phyloP scores from a whole-genome alignment of 768 basidiomycete genomes.

The Mycena floridula region DNA sequence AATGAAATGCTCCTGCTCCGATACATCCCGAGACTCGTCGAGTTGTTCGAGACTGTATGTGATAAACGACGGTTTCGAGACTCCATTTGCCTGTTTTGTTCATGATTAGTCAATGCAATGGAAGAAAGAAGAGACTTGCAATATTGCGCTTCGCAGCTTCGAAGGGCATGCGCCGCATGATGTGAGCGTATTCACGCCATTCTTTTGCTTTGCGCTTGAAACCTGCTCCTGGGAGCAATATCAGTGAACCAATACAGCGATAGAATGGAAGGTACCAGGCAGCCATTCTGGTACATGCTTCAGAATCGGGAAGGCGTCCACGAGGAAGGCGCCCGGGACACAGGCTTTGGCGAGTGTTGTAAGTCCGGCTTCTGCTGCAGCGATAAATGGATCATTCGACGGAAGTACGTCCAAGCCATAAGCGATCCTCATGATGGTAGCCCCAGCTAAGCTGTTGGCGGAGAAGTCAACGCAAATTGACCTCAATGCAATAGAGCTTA shows the following conservation, averaged over 20 bases:
- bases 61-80: conserved; percentile 14
- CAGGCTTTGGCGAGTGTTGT: conserved; percentile 9
- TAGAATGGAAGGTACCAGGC: conserved; percentile 10
- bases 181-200: conserved; percentile 11
- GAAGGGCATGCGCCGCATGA: conserved; percentile 10
- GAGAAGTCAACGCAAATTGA: background rate
- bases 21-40: conserved; percentile 8
- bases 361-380: conserved; percentile 10
- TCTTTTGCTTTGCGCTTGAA: conserved; percentile 25
- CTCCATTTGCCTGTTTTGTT: conserved; percentile 13
- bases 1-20: conserved; percentile 14
- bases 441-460: conserved; percentile 17
- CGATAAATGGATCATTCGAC: conserved; percentile 18
- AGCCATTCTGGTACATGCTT: conserved; percentile 23
- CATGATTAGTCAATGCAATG: background rate
- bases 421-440: conserved; percentile 14
- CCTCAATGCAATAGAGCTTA: background rate
- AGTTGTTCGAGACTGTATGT: conserved; percentile 14
- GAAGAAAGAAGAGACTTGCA: conserved; percentile 1
- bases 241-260: background rate
- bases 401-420: conserved; percentile 21
- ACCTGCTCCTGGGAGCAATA: conserved; percentile 21
- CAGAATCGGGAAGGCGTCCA: conserved; percentile 16
- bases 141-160: conserved; percentile 8
- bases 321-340: conserved; percentile 12